Evolutionary conservation across 805 yeast genomes (phyloP), one percentile per base, ranked within the genome.

Genomic region (Candida argentea): DNA sequence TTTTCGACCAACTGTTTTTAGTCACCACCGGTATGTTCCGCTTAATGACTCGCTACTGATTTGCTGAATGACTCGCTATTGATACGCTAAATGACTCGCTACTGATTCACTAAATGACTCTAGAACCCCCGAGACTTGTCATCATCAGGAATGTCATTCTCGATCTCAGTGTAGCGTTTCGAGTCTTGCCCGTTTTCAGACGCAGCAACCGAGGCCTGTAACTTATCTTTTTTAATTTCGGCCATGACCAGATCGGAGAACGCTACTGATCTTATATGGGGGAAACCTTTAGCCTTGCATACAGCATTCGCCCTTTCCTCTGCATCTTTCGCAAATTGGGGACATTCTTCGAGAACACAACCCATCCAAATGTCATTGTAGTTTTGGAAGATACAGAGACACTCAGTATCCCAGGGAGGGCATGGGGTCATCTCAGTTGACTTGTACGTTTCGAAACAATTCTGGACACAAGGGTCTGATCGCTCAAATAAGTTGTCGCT

Each of bases 401-500:
- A 60, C 15, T 65, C 67, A 26, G 65, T 51, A 39, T 60, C 67
- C 65, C 65, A 60, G 52, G 57, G 57, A 26, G 67, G 67, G 36
- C 67, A 60, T 26, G 65, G 65, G 13, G 64, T 56, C 22, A 39
- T 35, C 8, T 51, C 49, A 24, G 40, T 37, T 6, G 52, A 51
- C 26, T 64, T 56, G 31, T 49, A 40, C 24, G 38, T 38, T 25
- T 31, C 37, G 16, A 57, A 51, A 47, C 65, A 59, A 4, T 32
- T 25, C 28, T 46, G 33, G 21, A 70, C 72, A 45, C 72, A 66
- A 2, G 38, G 22, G 14, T 71, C 71, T 17, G 64, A 43, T 7
- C 38, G 27, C 16, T 34, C 39, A 31, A 48, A 52, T 28, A 65
- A 52, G 5, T 61, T 63, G 40, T 65, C 71, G 14, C 70, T 69